These are phyloP conservation scores for Yarrowia bubula DNA, from an alignment of 805 yeast genomes.

Conservation along the genomic window DNA sequence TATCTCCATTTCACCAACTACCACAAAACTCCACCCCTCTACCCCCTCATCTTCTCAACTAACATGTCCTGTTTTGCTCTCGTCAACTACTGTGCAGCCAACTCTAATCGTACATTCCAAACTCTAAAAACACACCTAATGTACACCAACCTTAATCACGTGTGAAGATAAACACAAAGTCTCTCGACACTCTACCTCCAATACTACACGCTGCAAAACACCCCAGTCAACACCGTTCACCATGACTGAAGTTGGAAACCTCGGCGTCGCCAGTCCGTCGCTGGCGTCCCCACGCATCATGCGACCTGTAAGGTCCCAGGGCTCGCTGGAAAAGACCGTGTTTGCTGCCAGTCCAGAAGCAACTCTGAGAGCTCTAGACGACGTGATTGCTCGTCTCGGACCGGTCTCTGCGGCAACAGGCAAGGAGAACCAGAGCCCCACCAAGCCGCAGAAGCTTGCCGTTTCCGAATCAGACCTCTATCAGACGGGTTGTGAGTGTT, in stretches of 20 bases:
- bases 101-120: background rate
- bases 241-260: conserved; percentile 6
- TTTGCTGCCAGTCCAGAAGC: background rate
- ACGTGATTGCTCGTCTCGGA: conserved; percentile 4
- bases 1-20: no score
- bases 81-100: background rate
- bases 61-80: background rate
- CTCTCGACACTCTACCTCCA: no score
- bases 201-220: background rate
- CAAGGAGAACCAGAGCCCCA: conserved; percentile 22
- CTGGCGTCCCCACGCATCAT: conserved; percentile 3
- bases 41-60: background rate
- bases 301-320: background rate
- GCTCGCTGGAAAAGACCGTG: background rate
- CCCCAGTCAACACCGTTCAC: background rate
- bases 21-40: no score
- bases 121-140: conserved; percentile 5
- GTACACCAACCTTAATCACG: conserved; percentile 17
- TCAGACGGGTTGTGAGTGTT: background rate
- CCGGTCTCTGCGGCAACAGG: background rate
- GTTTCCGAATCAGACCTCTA: conserved; percentile 12
- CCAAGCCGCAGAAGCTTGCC: background rate
- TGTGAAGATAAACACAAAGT: conserved; percentile 2
- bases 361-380: background rate
- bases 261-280: background rate